These are phyloP conservation scores for Niebla homalea DNA, from an alignment of 495 filamentous ascomycete species.

Conservation along the genomic window DNA sequence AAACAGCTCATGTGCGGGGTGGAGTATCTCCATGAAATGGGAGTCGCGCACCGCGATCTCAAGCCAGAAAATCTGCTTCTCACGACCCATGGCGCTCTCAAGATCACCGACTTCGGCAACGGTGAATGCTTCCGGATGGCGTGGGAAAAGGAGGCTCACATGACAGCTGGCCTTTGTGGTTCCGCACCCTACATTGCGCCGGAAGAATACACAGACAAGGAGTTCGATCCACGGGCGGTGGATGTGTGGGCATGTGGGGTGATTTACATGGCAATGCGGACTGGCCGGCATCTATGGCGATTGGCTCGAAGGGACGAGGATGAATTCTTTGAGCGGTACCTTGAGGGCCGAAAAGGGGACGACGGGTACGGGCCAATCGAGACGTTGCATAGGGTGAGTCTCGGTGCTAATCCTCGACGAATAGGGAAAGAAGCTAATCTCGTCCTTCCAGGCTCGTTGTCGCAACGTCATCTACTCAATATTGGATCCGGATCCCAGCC, in stretches of 20 bases:
- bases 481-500: conserved; percentile 72
- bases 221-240: conserved; percentile 93
- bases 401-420: background rate
- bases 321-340: conserved; percentile 88
- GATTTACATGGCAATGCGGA: conserved; percentile 99
- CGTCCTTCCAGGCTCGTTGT: conserved; percentile 63
- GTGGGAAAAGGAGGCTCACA: conserved; percentile 95
- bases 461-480: conserved; percentile 99
- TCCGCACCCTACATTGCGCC: conserved; percentile 96
- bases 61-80: conserved; percentile 96
- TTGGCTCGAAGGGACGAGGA: conserved; percentile 90
- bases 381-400: conserved; percentile 78
- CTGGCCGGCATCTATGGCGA: conserved; percentile 91
- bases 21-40: conserved; percentile 99
- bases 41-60: conserved; percentile 90
- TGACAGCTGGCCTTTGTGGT: conserved; percentile 93
- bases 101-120: conserved; percentile 98
- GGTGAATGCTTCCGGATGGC: conserved; percentile 99
- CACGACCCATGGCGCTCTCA: conserved; percentile 85
- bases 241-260: conserved; percentile 97
- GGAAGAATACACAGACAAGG: conserved; percentile 86
- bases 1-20: conserved; percentile 99
- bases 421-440: conserved; percentile 24
- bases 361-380: conserved; percentile 95
- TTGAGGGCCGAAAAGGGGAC: conserved; percentile 83